These are phyloP conservation scores for Neotropicomus parvogracilis DNA, from an alignment of 1,284 basidiomycete species.

Conservation along the genomic window DNA sequence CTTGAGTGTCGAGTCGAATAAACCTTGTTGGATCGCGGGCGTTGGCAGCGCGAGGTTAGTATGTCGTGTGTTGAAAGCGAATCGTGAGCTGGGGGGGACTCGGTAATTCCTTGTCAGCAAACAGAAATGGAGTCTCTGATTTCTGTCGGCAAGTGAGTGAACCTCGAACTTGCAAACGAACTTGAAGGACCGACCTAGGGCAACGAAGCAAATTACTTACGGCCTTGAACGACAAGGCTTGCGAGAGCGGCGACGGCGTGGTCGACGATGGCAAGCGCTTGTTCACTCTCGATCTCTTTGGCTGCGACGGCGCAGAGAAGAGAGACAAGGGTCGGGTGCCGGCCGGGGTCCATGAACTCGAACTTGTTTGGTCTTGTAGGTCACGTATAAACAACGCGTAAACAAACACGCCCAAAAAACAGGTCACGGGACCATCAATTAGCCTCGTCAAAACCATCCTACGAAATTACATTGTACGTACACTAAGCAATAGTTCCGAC, in stretches of 20 bases:
- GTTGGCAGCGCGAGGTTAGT: slow-evolving; percentile 9
- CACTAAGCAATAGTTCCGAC: not conserved
- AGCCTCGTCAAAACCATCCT: not conserved
- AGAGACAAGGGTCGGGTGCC: slow-evolving; percentile 13
- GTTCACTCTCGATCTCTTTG: slow-evolving; percentile 15
- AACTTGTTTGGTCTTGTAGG: slow-evolving; percentile 35
- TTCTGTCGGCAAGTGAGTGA: slow-evolving; percentile 1
- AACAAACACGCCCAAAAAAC: slow-evolving; percentile 25
- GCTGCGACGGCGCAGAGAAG: slow-evolving; percentile 18
- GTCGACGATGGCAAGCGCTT: slow-evolving; percentile 23
- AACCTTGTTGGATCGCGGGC: slow-evolving; percentile 15
- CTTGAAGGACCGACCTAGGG: slow-evolving; percentile 19
- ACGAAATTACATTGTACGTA: slow-evolving; percentile 8
- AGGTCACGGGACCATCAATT: slow-evolving; percentile 24
- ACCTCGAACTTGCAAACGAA: not conserved
- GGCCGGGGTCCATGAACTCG: slow-evolving; percentile 22
- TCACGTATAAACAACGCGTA: slow-evolving; percentile 30
- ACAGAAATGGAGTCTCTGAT: slow-evolving; percentile 16
- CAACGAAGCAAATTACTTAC: slow-evolving; percentile 29
- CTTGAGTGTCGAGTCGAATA: slow-evolving; percentile 17
- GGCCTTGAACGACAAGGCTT: slow-evolving; percentile 19
- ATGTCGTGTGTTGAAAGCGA: slow-evolving; percentile 15
- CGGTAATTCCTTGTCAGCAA: slow-evolving; percentile 26
- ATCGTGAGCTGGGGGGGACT: slow-evolving; percentile 25
- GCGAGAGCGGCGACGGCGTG: slow-evolving; percentile 15